Evolutionary conservation across 805 yeast genomes (phyloP), one percentile per base, ranked within the genome.

Genomic region (Zygotorulaspora chibaensis): DNA sequence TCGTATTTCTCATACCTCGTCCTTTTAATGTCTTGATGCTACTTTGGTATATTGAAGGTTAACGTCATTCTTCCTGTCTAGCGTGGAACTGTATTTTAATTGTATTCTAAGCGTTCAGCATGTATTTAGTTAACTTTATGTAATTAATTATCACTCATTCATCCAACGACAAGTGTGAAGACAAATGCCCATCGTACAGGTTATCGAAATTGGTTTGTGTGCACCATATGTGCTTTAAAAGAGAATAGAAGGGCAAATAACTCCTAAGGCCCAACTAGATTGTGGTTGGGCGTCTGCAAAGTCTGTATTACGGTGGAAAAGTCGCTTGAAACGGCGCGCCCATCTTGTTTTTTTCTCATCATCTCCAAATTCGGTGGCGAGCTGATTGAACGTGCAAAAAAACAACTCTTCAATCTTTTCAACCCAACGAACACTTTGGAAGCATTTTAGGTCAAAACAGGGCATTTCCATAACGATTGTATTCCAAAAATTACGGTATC

Each of bases 351-450:
- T 12, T 33, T 33, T 16, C 16, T 33, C 36, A 13, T 12, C 30
- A 37, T 37, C 30, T 13, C 40, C 30, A 25, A 23, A 38, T 31
- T 41, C 37, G 52, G 52, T 48, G 52, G 52, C 52, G 43, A 45
- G 40, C 44, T 29, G 36, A 40, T 36, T 23, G 41, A 36, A 36
- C 25, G 33, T 29, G 30, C 18, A 35, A 38, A 40, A 45, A 42
- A 48, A 44, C 31, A 47, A 42, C 34, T 41, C 16, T 40, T 35
- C 36, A 25, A 15, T 30, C 40, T 40, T 40, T 31, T 33, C 33
- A 38, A 45, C 44, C 40, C 30, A 15, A 36, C 48, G 13, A 30
- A 30, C 13, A 30, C 26, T 9, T 16, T 16, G 20, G 13, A 40
- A 40, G 37, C 40, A 37, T 36, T 15, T 18, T 35, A 17, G 52